Percentiles rank a stretch among this genome's conserved stretches.
phyloP scores from a whole-genome alignment of 768 basidiomycete genomes.

The Chalciporus chontae region DNA sequence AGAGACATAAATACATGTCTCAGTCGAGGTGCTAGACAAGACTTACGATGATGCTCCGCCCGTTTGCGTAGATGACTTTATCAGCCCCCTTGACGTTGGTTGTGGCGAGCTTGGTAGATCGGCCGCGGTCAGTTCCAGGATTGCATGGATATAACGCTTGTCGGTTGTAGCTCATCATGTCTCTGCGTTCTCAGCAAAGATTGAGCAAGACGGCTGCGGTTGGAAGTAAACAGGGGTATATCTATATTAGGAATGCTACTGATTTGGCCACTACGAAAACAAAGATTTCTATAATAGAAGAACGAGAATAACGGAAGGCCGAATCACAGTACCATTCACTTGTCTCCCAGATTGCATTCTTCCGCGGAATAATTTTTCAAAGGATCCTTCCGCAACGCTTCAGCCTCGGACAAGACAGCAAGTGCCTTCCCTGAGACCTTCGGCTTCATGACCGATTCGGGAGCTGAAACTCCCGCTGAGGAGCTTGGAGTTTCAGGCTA shows the following conservation, averaged over 20 bases:
- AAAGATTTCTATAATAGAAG: neutral
- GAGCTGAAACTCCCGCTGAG: conserved; percentile 29
- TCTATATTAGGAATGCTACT: conserved; percentile 7
- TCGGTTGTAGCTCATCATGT: conserved; percentile 48
- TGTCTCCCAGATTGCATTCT: conserved; percentile 20
- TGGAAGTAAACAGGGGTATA: conserved; percentile 15
- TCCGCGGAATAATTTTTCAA: conserved; percentile 66
- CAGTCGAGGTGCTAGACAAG: neutral
- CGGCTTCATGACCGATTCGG: conserved; percentile 66
- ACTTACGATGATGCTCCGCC: conserved; percentile 79
- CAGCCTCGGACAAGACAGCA: conserved; percentile 58
- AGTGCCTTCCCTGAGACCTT: conserved; percentile 47
- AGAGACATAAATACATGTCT: neutral
- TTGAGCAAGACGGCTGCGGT: conserved; percentile 5
- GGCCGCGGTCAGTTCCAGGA: conserved; percentile 64
- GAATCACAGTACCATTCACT: conserved; percentile 13
- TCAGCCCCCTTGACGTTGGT: conserved; percentile 48
- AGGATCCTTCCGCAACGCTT: conserved; percentile 75
- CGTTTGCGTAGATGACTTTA: conserved; percentile 84
- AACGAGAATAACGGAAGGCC: conserved; percentile 9
- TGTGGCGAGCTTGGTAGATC: conserved; percentile 67
- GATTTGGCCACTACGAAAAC: neutral
- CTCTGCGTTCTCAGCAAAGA: neutral
- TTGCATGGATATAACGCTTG: conserved; percentile 61
- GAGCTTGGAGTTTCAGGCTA: conserved; percentile 25